phyloP scores from a whole-genome alignment of 1,139 yeast species.

The Hanseniaspora gamundiae region DNA sequence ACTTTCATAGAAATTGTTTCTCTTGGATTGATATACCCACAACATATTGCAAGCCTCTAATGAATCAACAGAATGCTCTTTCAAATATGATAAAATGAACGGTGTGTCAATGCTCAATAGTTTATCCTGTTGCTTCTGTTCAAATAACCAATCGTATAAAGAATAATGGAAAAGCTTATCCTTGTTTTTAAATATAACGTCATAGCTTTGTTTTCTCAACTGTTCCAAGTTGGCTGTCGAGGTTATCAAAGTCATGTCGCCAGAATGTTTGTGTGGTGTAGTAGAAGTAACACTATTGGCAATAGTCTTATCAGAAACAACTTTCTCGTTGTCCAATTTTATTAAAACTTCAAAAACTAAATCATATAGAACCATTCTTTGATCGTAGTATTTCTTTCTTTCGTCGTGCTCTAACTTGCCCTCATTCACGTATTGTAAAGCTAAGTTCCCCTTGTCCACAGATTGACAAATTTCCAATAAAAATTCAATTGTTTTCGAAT shows the following conservation, averaged over 20 bases:
- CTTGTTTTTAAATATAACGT: conserved; percentile 56
- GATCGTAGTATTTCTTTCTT: conserved; percentile 31
- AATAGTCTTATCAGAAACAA: conserved; percentile 2
- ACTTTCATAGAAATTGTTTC: conserved; percentile 68
- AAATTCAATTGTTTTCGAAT: conserved; percentile 78
- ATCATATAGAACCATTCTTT: conserved; percentile 51
- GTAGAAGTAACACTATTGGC: conserved; percentile 6
- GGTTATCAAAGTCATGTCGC: conserved; percentile 25
- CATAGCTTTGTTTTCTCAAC: conserved; percentile 61
- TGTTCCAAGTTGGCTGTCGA: conserved; percentile 34
- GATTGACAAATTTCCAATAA: conserved; percentile 66
- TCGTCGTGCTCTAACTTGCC: conserved; percentile 38
- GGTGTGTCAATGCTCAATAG: conserved; percentile 73
- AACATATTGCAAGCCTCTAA: conserved; percentile 67
- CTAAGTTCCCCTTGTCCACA: conserved; percentile 47
- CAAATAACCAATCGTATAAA: conserved; percentile 85
- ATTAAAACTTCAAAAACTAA: conserved; percentile 64
- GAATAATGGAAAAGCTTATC: conserved; percentile 84
- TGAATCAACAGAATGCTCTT: conserved; percentile 51
- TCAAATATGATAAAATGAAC: conserved; percentile 63
- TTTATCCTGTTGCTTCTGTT: conserved; percentile 65
- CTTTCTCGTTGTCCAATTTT: conserved; percentile 50
- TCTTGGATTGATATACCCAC: conserved; percentile 83
- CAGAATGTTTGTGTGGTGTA: conserved; percentile 19
- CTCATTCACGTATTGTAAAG: conserved; percentile 41